Evolutionary conservation across 805 yeast genomes (phyloP).

Genomic region (Ogataea paraovalis): DNA sequence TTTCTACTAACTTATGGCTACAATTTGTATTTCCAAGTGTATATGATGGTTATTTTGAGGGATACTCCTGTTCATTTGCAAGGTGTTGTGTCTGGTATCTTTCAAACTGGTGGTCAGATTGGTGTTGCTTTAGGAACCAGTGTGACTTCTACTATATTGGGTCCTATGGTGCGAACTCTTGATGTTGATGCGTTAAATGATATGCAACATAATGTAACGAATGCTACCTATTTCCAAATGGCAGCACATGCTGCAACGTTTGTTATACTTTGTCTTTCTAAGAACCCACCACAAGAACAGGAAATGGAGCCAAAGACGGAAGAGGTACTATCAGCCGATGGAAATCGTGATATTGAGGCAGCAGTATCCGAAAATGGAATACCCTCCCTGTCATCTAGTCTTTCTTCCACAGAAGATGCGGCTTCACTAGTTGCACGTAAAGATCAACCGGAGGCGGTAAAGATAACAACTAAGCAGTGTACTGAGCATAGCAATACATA

Average conservation of each 20-base stretch:
- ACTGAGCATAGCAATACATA: too few relatives aligned
- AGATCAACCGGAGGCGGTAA: too few relatives aligned
- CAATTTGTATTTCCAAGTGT: constrained; percentile 34
- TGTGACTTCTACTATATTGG: constrained; percentile 25
- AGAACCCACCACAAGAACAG: background rate
- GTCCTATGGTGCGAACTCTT: constrained; percentile 4
- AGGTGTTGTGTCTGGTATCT: constrained; percentile 37
- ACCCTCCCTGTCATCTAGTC: too few relatives aligned
- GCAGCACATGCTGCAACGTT: constrained; percentile 4
- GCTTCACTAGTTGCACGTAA: too few relatives aligned
- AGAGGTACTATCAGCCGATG: background rate
- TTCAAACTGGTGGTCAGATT: constrained; percentile 34
- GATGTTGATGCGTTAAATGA: constrained; percentile 1
- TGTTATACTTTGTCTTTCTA: background rate
- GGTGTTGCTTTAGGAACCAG: constrained; percentile 31
- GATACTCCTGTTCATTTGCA: constrained; percentile 36
- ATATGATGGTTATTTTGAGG: constrained; percentile 28
- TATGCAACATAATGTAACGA: background rate
- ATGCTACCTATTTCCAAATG: constrained; percentile 7
- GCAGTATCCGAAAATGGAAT: too few relatives aligned
- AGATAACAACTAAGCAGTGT: too few relatives aligned
- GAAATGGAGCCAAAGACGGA: background rate
- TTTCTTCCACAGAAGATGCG: too few relatives aligned
- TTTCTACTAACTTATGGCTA: constrained; percentile 16
- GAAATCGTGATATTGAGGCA: background rate